Conservation (phyloP, 2,329 filamentous ascomycete species). For the Coniochaeta prunicola region DNA sequence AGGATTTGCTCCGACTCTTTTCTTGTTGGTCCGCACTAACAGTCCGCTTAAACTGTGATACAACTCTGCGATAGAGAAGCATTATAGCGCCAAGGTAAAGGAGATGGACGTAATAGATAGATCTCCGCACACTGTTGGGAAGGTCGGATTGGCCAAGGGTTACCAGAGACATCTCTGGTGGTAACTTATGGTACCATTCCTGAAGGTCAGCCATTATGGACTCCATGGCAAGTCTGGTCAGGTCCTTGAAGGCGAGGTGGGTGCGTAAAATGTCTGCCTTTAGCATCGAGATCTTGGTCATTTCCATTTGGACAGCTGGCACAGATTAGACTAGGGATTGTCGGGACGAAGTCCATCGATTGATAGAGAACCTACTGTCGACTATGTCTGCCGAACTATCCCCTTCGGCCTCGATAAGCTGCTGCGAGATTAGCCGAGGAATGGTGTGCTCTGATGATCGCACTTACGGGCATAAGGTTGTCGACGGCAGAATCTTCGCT, state of each 20-base stretch:
- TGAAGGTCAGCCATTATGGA: constrained; percentile 19
- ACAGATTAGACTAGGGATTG: not conserved
- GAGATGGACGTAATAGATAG: constrained; percentile 22
- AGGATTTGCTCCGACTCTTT: not conserved
- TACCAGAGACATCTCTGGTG: constrained; percentile 14
- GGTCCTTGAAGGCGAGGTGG: constrained; percentile 19
- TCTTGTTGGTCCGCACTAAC: not conserved
- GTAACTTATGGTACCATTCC: constrained; percentile 19
- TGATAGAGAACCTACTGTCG: constrained; percentile 13
- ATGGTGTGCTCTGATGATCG: not conserved
- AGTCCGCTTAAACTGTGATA: constrained; percentile 14
- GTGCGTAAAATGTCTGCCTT: constrained; percentile 20
- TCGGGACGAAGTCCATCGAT: not conserved
- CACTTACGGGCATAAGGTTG: constrained; percentile 12
- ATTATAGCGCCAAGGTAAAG: constrained; percentile 23
- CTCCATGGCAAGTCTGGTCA: constrained; percentile 16
- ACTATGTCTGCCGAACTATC: constrained; percentile 12
- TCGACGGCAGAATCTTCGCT: constrained; percentile 15
- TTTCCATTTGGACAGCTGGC: constrained; percentile 20
- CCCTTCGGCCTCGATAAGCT: constrained; percentile 15
- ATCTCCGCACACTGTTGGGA: constrained; percentile 9
- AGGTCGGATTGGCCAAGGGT: constrained; percentile 10
- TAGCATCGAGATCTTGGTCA: constrained; percentile 20
- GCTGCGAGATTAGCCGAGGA: not conserved
- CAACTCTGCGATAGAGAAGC: constrained; percentile 22